Percentiles rank a stretch among this genome's conserved stretches.
phyloP scores from a whole-genome alignment of 768 basidiomycete genomes.

The Ramaria rubella region DNA sequence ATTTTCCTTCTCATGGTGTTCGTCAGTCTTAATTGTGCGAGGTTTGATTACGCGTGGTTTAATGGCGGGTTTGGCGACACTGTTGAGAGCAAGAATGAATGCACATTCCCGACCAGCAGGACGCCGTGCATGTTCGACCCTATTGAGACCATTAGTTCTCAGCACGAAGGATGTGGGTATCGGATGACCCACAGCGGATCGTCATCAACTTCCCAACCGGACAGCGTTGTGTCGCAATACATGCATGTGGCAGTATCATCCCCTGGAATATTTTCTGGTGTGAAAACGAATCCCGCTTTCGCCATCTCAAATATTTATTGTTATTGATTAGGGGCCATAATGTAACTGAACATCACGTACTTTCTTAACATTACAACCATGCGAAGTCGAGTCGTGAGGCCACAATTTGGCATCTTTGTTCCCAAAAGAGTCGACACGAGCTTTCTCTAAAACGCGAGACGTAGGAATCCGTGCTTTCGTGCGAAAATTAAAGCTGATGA shows the following conservation, averaged over 20 bases:
- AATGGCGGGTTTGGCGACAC: background rate
- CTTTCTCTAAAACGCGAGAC: conserved; percentile 63
- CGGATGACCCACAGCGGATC: conserved; percentile 67
- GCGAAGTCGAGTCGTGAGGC: conserved; percentile 60
- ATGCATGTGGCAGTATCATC: conserved; percentile 84
- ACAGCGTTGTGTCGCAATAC: conserved; percentile 73
- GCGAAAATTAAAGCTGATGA: conserved; percentile 48
- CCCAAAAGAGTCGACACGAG: conserved; percentile 59
- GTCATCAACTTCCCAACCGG: conserved; percentile 84
- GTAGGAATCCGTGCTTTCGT: conserved; percentile 60
- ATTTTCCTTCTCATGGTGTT: background rate
- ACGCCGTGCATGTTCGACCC: conserved; percentile 58
- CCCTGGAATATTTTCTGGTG: conserved; percentile 49
- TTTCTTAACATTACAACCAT: conserved; percentile 67
- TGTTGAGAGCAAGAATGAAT: conserved; percentile 31
- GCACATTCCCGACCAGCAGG: conserved; percentile 53
- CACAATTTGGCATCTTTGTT: conserved; percentile 42
- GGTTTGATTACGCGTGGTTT: background rate
- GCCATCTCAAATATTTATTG: conserved; percentile 56
- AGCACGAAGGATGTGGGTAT: background rate
- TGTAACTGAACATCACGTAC: conserved; percentile 28
- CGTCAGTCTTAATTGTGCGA: background rate
- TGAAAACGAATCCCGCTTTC: conserved; percentile 80
- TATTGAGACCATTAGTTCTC: conserved; percentile 24
- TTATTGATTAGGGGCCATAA: conserved; percentile 7